phyloP scores from a whole-genome alignment of 208 protist genomes.

The Trichomonas tenax region DNA sequence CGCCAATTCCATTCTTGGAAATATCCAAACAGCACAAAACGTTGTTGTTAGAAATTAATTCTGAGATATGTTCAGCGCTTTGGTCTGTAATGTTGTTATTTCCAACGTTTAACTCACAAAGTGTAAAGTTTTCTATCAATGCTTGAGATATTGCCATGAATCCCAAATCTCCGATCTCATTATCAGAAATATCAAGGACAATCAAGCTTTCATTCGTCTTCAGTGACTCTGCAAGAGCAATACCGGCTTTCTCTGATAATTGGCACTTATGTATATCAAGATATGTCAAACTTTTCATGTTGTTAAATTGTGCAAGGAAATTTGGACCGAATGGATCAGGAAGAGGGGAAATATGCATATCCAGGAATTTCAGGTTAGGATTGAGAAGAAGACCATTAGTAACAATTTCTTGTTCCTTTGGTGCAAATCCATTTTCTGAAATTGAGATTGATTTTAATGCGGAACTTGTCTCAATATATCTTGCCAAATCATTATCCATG shows the following conservation, averaged over 20 bases:
- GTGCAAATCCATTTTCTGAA: background rate
- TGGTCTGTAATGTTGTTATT: background rate
- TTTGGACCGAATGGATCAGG: background rate
- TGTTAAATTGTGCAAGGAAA: background rate
- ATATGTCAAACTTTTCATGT: background rate
- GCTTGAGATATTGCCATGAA: background rate
- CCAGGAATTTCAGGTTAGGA: background rate
- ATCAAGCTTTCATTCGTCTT: background rate
- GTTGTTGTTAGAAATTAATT: background rate
- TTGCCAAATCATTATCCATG: background rate
- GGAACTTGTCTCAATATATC: background rate
- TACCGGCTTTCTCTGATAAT: background rate
- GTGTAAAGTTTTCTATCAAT: background rate
- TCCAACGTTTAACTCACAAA: background rate
- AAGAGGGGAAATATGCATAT: background rate
- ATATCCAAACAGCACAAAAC: background rate
- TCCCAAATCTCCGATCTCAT: background rate
- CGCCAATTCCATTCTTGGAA: background rate
- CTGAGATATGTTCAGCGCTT: background rate
- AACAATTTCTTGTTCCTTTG: background rate
- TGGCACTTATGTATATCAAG: background rate
- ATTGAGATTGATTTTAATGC: background rate
- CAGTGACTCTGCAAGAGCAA: background rate
- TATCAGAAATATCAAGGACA: background rate
- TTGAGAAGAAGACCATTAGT: background rate